A percentile compares a stretch with the other conserved stretches of the same genome.
These are phyloP conservation scores for Aspergillus nomiae DNA, from an alignment of 2,329 filamentous ascomycete species.

Conservation along the genomic window DNA sequence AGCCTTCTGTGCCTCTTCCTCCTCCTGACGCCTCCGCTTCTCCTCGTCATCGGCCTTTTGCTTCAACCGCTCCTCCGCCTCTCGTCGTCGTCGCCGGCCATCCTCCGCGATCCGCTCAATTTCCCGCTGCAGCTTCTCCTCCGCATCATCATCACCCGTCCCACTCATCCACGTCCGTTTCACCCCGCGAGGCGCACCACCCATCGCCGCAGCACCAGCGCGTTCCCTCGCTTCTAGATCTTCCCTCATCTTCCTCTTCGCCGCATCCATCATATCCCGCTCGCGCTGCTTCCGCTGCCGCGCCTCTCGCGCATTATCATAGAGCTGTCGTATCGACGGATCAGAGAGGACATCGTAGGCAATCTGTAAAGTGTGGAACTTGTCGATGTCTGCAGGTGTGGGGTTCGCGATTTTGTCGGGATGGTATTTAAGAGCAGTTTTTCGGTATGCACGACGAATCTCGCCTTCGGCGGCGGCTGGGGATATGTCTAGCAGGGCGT, in stretches of 20 bases:
- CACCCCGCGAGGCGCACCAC: constrained; percentile 53
- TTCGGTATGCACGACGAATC: constrained; percentile 81
- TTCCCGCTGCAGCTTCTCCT: constrained; percentile 55
- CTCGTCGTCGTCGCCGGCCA: constrained; percentile 53
- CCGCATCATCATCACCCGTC: constrained; percentile 43
- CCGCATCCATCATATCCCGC: constrained; percentile 71
- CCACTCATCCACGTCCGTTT: constrained; percentile 56
- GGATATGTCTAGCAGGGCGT: constrained; percentile 70
- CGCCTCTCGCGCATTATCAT: constrained; percentile 76
- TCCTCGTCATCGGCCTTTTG: constrained; percentile 47
- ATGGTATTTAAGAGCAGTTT: constrained; percentile 85
- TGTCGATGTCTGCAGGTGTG: constrained; percentile 68
- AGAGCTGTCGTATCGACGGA: constrained; percentile 68
- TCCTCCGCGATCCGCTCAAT: constrained; percentile 56
- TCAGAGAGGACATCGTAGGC: constrained; percentile 84
- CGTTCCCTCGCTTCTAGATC: constrained; percentile 80
- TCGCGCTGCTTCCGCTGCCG: constrained; percentile 69
- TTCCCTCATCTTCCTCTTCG: constrained; percentile 76
- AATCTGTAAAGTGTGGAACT: constrained; percentile 82
- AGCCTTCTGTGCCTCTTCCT: constrained; percentile 46
- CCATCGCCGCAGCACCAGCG: constrained; percentile 41
- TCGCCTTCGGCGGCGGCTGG: constrained; percentile 68
- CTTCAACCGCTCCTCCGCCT: constrained; percentile 50
- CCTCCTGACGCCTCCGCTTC: constrained; percentile 39
- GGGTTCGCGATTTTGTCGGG: constrained; percentile 82